phyloP scores from a whole-genome alignment of 139 green algal species.

The Tetraselmis striata region DNA sequence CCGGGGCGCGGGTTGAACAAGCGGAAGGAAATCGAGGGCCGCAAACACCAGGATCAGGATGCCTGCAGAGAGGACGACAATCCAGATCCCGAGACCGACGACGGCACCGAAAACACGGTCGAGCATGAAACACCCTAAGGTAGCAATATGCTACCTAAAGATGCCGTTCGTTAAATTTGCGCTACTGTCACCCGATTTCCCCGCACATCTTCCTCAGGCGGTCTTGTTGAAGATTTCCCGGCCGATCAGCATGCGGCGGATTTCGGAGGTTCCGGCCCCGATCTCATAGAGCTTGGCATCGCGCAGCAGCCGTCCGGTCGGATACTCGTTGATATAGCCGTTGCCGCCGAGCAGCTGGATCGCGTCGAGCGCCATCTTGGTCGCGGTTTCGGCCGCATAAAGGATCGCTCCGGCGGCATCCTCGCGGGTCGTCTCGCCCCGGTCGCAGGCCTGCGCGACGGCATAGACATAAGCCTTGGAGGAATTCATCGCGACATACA shows the following conservation, averaged over 20 bases:
- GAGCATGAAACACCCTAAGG: too few species aligned
- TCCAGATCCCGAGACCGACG: too few species aligned
- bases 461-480: slow-evolving; percentile 1
- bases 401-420: slow-evolving; percentile 87
- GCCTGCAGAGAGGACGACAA: too few species aligned
- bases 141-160: too few species aligned
- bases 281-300: slow-evolving; percentile 98
- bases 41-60: too few species aligned
- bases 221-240: slow-evolving; percentile 76
- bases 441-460: background rate
- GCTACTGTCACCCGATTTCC: too few species aligned
- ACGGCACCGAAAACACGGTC: too few species aligned
- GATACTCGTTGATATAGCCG: slow-evolving; percentile 91
- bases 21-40: too few species aligned
- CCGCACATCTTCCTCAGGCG: too few species aligned
- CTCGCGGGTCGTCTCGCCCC: slow-evolving; percentile 27
- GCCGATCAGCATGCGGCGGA: slow-evolving; percentile 82
- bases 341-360: slow-evolving; percentile 91
- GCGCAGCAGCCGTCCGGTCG: slow-evolving; percentile 77
- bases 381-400: slow-evolving; percentile 75
- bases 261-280: slow-evolving; percentile 80
- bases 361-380: slow-evolving; percentile 71
- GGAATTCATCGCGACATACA: slow-evolving; percentile 65
- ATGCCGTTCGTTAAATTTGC: too few species aligned
- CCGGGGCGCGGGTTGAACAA: too few species aligned